Base-by-base conservation (phyloP, 2,329 filamentous ascomycete genomes). In the Exophiala sp. region DNA sequence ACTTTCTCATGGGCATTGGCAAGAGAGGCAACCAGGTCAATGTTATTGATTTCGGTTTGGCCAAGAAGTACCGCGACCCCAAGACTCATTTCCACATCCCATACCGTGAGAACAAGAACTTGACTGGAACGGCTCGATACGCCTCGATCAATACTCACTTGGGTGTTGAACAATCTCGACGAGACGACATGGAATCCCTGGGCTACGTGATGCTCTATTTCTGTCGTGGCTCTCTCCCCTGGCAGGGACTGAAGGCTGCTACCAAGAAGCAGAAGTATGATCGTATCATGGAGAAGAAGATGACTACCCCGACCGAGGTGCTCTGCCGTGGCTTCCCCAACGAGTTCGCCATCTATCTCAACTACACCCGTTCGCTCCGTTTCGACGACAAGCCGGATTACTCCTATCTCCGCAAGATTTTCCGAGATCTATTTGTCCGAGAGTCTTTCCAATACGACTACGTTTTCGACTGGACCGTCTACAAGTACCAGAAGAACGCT, bases 211-310 rank as follows among this genome's bases (percentile, higher is more conserved):
- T 99, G 91, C 88, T 99, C 61, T 99, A 99, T 83, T 99, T 99
- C 80, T 97, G 92, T 82, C 92, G 94, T 75, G 94, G 94, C 61
- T 96, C 91, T 62, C 90, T 99, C 54, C 94, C 94, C 59, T 99
- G 94, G 94, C 94, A 99, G 79, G 94, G 94, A 53, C 82, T 96
- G 51, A 96, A 96, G 84, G 92, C 92, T 78, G 92, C 92, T 65
- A 96, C 91, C 64, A 96, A 96, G 86, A 96, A 96, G 86, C 92
- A 97, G 80, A 99, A 99, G 81, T 97, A 99, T 72, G 94, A 99
- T 77, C 86, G 92, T 63, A 99, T 99, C 78, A 97, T 97, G 92
- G 94, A 99, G 83, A 99, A 99, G 87, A 99, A 99, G 89, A 97
- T 97, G 94, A 99, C 94, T 11, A 99, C 94, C 2, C 91, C 94